Conservation (phyloP, 352 stramenopile species). For the Phytophthora citricola region DNA sequence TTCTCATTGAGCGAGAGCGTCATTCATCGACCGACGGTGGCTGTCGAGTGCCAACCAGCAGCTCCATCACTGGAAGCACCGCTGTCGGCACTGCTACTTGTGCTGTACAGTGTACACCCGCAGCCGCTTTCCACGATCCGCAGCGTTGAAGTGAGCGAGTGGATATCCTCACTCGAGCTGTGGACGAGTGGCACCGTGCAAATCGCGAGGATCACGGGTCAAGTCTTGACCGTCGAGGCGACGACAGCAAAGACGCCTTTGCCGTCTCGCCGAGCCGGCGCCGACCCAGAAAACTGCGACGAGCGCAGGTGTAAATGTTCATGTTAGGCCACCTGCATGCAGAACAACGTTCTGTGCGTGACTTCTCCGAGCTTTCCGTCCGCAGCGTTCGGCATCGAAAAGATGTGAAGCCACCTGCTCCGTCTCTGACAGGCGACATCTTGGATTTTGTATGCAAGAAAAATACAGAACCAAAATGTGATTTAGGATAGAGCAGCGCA, state of each 20-base stretch:
- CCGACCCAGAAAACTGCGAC: conserved; percentile 8
- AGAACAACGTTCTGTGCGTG: too few species aligned
- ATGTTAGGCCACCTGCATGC: too few species aligned
- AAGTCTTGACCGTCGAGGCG: neutral
- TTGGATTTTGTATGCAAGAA: conserved; percentile 21
- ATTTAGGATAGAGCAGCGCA: conserved; percentile 13
- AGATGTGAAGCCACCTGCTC: conserved; percentile 22
- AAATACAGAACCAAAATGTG: conserved; percentile 15
- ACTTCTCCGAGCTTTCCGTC: neutral
- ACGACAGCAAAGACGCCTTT: conserved; percentile 8
- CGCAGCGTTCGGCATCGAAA: neutral
- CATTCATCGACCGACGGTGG: neutral
- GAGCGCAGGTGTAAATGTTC: conserved; percentile 4
- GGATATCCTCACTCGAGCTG: conserved; percentile 10
- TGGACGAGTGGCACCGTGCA: conserved; percentile 4
- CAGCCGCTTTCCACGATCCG: conserved; percentile 31
- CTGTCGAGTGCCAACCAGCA: too few species aligned
- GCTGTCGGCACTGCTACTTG: too few species aligned
- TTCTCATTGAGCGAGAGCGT: neutral
- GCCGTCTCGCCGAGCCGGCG: neutral
- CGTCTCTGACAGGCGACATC: conserved; percentile 13
- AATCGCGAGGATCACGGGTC: conserved; percentile 2
- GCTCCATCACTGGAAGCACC: too few species aligned
- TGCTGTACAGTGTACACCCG: neutral
- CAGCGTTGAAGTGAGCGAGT: conserved; percentile 28